Percentiles rank a stretch among this genome's conserved stretches.
phyloP scores from a whole-genome alignment of 306 rosid genomes.

The Vigna nakashimae region DNA sequence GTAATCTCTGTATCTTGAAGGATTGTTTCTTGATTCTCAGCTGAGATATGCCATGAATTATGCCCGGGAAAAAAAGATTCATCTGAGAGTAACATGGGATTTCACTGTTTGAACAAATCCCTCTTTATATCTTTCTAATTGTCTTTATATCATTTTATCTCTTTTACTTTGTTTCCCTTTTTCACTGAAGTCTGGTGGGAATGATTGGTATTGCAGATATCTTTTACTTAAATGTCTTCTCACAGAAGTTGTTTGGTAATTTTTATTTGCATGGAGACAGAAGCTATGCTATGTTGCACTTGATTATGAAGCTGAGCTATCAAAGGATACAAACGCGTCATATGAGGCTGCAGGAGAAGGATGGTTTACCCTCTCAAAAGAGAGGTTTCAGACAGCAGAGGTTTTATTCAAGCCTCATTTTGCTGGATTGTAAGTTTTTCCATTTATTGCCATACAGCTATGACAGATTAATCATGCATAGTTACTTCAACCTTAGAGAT shows the following conservation, averaged over 20 bases:
- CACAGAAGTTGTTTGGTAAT: conserved; percentile 42
- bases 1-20: not conserved
- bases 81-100: too few species aligned
- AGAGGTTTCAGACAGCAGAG: conserved; percentile 91
- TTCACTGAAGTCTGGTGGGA: conserved; percentile 7
- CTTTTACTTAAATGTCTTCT: conserved; percentile 5
- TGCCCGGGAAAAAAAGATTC: too few species aligned
- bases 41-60: too few species aligned
- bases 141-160: not conserved
- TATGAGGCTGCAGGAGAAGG: conserved; percentile 73
- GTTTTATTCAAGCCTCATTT: conserved; percentile 82
- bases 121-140: not conserved
- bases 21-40: not conserved
- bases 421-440: conserved; percentile 78
- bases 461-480: not conserved
- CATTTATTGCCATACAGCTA: conserved; percentile 12
- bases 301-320: conserved; percentile 87
- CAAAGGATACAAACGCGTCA: conserved; percentile 72
- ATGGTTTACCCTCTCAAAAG: conserved; percentile 79
- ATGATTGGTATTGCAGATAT: conserved; percentile 25
- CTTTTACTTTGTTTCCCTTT: not conserved
- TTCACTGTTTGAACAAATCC: not conserved
- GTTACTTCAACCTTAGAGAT: conserved; percentile 16
- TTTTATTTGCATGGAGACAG: conserved; percentile 53
- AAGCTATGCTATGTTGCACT: conserved; percentile 84